Evolutionary conservation across 805 yeast genomes (phyloP), one percentile per base, ranked within the genome.

Genomic region (Wickerhamomyces hampshirensis): DNA sequence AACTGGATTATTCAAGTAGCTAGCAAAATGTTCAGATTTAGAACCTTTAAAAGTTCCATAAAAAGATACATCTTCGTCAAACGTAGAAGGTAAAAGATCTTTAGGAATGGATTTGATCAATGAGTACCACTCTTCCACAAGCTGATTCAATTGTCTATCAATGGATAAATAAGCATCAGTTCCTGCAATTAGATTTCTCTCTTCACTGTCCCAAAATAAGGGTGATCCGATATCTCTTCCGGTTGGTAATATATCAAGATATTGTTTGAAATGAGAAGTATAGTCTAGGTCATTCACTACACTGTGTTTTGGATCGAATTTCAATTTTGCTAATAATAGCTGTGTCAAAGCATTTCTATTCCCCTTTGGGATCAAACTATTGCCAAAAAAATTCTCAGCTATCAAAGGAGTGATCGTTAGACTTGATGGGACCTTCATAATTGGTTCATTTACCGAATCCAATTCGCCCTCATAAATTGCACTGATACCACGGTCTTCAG

Each of bases 151-250:
- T 29, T 71, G 69, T n/a, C 66, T 66, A 16, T 68, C 65, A 23
- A 81, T 54, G 2, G 80, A 68, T 29, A 69, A 61, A n/a, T 70
- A 73, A 18, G 85, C 65, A 53, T 87, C 89, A 0, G 95, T 81
- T 0, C 89, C 89, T 29, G 68, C 63, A 9, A 88, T 55, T 23
- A 68, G 51, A 5, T 60, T 55, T 36, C 73, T 64, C 29, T 81
- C 84, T 3, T 59, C 61, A 0, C 66, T 52, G 23, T 61, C 62
- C 87, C 89, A 88, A 45, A 74, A 75, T 35, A 73, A 71, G 1
- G 96, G 95, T 9, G 79, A 65, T n/a, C 69, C 68, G 15, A 75
- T 66, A 5, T 63, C 59, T 8, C 50, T 48, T 5, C 57, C 48
- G 2, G 68, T 24, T 2, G 86, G 83, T 14, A 80, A 55, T 11